Evolutionary conservation across 2,329 filamentous ascomycete species (phyloP).

Genomic region (Madurella mycetomatis): DNA sequence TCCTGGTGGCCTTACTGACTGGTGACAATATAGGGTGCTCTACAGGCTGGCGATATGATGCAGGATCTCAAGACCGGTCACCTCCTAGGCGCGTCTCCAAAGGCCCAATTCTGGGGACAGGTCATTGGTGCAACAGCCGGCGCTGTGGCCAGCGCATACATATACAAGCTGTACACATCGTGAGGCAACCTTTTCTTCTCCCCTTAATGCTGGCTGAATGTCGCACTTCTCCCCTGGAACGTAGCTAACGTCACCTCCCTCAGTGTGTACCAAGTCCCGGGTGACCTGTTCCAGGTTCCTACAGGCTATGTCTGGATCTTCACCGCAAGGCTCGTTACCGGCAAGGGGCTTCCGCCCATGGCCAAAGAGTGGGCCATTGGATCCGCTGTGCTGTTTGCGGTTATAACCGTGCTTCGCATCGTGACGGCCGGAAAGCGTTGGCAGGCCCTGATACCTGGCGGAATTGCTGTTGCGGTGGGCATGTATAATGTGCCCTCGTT

Average conservation of each 20-base stretch:
- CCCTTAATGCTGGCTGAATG: neutral
- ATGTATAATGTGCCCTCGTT: slow-evolving; percentile 99
- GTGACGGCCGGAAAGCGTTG: slow-evolving; percentile 53
- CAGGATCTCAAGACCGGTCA: slow-evolving; percentile 97
- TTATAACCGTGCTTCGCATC: slow-evolving; percentile 68
- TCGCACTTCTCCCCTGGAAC: neutral
- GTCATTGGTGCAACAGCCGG: slow-evolving; percentile 85
- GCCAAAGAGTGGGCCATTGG: slow-evolving; percentile 74
- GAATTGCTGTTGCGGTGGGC: slow-evolving; percentile 89
- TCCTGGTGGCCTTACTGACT: neutral
- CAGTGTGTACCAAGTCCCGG: slow-evolving; percentile 81
- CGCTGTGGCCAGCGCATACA: slow-evolving; percentile 76
- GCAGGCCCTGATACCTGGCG: slow-evolving; percentile 77
- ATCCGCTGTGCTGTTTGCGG: slow-evolving; percentile 69
- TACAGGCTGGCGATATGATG: slow-evolving; percentile 94
- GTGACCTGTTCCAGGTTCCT: slow-evolving; percentile 85
- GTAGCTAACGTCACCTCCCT: neutral
- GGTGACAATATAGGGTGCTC: slow-evolving; percentile 51
- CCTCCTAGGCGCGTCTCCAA: slow-evolving; percentile 83
- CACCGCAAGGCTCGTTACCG: slow-evolving; percentile 87
- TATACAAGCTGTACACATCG: slow-evolving; percentile 83
- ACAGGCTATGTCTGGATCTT: slow-evolving; percentile 98
- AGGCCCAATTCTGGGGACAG: slow-evolving; percentile 95
- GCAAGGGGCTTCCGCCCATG: slow-evolving; percentile 79
- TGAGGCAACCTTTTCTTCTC: slow-evolving; percentile 28